Conservation (phyloP, 2,329 filamentous ascomycete species). For the Curvularia sp. region DNA sequence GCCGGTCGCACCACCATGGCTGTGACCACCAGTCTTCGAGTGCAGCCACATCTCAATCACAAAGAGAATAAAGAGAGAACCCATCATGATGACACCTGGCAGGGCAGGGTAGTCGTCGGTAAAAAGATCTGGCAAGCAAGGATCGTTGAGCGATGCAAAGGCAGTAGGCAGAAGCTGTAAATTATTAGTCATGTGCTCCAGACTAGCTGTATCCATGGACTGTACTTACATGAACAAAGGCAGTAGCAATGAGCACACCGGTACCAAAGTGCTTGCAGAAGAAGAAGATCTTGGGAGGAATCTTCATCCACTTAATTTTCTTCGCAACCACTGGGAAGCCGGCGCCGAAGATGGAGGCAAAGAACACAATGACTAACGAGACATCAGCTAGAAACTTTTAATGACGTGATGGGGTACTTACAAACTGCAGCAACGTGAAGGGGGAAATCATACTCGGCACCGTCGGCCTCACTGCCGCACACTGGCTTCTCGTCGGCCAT, state of each 20-base stretch:
- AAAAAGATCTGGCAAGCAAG: conserved; percentile 66
- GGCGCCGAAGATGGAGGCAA: conserved; percentile 46
- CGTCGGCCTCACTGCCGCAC: conserved; percentile 42
- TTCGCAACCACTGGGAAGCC: conserved; percentile 52
- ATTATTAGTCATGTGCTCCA: not conserved
- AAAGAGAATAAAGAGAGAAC: conserved; percentile 66
- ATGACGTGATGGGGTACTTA: conserved; percentile 28
- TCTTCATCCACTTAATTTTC: conserved; percentile 65
- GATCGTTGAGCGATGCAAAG: conserved; percentile 57
- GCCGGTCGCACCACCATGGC: conserved; percentile 64
- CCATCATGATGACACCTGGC: conserved; percentile 71
- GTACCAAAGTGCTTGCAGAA: conserved; percentile 71
- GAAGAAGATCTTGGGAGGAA: conserved; percentile 65
- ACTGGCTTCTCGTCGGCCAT: conserved; percentile 43
- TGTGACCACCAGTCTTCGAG: conserved; percentile 64
- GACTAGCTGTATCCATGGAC: not conserved
- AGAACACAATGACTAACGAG: conserved; percentile 47
- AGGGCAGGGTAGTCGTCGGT: conserved; percentile 66
- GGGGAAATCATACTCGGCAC: conserved; percentile 46
- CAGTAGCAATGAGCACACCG: conserved; percentile 83
- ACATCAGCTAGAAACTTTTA: conserved; percentile 21
- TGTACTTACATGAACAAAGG: conserved; percentile 71
- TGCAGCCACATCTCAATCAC: conserved; percentile 69
- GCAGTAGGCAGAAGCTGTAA: conserved; percentile 64
- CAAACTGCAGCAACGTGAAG: conserved; percentile 50